These are phyloP conservation scores for Kurtzmaniella quercitrusa DNA, from an alignment of 1,139 yeast genomes.

Conservation along the genomic window DNA sequence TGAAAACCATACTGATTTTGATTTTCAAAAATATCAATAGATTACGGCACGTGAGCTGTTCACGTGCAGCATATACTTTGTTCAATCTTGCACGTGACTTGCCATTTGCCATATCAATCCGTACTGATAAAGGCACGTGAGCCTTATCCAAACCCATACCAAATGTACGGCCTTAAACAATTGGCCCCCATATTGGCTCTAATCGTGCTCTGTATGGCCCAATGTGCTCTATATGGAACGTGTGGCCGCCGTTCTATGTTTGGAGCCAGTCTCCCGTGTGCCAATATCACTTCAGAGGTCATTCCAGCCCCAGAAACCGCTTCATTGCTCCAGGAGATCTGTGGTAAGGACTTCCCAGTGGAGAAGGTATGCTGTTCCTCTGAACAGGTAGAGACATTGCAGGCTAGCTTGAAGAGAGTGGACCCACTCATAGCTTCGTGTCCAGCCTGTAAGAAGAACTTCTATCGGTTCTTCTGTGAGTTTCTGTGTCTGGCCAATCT, in stretches of 20 bases:
- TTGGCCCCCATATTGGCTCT: constrained; percentile 5
- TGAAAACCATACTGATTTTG: neutral
- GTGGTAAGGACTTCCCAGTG: constrained; percentile 63
- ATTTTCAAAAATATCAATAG: too few species aligned
- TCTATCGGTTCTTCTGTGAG: constrained; percentile 78
- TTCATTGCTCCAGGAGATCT: constrained; percentile 49
- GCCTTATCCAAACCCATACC: neutral
- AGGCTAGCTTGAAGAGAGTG: constrained; percentile 61
- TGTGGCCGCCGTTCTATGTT: constrained; percentile 83
- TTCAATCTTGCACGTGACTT: neutral
- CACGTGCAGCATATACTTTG: neutral
- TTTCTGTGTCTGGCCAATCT: constrained; percentile 91
- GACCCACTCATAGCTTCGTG: constrained; percentile 84
- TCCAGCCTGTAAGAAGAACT: constrained; percentile 89
- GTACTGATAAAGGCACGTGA: neutral
- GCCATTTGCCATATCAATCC: too few species aligned
- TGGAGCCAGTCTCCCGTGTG: constrained; percentile 79
- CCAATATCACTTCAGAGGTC: constrained; percentile 47
- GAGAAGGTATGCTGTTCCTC: constrained; percentile 37
- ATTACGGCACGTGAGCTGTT: too few species aligned
- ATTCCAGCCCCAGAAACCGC: constrained; percentile 38
- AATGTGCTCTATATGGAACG: constrained; percentile 55
- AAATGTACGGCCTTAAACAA: neutral
- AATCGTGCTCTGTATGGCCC: constrained; percentile 18
- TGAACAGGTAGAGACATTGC: constrained; percentile 30